Evolutionary conservation across 768 basidiomycete species (phyloP).

Genomic region (Leccinum subgranulosum): DNA sequence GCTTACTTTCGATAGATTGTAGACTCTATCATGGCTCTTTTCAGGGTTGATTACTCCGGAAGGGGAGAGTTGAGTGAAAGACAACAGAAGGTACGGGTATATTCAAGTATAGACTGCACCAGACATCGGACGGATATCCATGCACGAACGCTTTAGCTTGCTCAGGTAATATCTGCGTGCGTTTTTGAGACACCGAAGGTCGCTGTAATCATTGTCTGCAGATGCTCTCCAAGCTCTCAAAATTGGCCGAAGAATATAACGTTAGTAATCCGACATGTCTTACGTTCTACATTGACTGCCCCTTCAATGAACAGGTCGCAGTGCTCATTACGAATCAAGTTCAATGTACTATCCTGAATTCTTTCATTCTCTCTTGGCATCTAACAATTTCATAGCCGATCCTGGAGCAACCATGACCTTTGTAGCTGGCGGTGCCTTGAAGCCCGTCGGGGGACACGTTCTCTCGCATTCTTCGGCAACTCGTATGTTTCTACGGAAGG

Average conservation of each 20-base stretch:
- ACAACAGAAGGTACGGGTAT: conserved; percentile 71
- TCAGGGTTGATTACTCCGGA: conserved; percentile 90
- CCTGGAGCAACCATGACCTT: conserved; percentile 96
- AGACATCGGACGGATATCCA: conserved; percentile 8
- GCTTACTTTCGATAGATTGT: conserved; percentile 59
- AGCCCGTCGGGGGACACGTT: conserved; percentile 89
- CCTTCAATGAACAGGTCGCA: conserved; percentile 52
- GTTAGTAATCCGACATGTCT: conserved; percentile 34
- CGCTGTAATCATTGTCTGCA: conserved; percentile 25
- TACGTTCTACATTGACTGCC: background rate
- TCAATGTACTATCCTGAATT: conserved; percentile 50
- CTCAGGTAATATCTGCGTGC: conserved; percentile 52
- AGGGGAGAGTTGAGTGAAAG: conserved; percentile 92
- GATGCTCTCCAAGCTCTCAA: conserved; percentile 90
- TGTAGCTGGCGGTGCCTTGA: conserved; percentile 88
- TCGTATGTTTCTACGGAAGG: conserved; percentile 84
- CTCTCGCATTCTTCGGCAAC: conserved; percentile 87
- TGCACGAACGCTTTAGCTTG: conserved; percentile 51
- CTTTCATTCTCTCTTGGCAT: background rate
- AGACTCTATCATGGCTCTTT: conserved; percentile 96
- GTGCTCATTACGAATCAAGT: conserved; percentile 93
- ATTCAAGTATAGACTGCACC: background rate
- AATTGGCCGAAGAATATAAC: conserved; percentile 90
- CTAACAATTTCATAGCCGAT: conserved; percentile 55
- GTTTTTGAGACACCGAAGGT: background rate